phyloP scores from a whole-genome alignment of 2,329 filamentous ascomycete genomes.

The Mycogone perniciosa region DNA sequence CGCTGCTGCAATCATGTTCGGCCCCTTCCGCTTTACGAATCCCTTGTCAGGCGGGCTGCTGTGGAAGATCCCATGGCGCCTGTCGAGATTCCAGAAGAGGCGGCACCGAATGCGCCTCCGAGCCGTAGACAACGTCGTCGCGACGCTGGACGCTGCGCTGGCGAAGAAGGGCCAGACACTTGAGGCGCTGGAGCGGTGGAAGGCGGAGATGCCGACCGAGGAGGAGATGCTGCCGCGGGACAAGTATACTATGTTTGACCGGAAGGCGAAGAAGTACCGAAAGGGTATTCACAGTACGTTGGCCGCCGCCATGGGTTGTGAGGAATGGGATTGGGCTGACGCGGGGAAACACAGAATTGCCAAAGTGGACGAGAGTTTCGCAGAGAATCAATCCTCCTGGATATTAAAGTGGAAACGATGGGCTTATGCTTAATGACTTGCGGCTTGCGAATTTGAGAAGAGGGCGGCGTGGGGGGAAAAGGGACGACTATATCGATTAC shows the following conservation, averaged over 20 bases:
- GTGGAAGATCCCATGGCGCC: conserved; percentile 96
- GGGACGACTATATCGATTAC: conserved; percentile 8
- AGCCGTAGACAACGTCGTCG: conserved; percentile 80
- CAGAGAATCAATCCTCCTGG: conserved; percentile 91
- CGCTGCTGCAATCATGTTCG: conserved; percentile 59
- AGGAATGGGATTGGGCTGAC: conserved; percentile 15
- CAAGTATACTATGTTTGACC: conserved; percentile 97
- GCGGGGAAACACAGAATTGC: conserved; percentile 51
- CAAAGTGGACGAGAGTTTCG: conserved; percentile 93
- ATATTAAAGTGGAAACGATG: conserved; percentile 52
- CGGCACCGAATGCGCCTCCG: conserved; percentile 78
- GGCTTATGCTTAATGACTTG: background rate
- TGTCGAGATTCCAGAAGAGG: conserved; percentile 85
- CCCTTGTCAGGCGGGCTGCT: conserved; percentile 73
- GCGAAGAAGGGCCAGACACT: conserved; percentile 63
- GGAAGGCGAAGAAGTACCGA: conserved; percentile 89
- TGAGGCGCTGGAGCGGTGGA: conserved; percentile 83
- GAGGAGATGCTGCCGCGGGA: conserved; percentile 91
- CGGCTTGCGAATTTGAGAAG: conserved; percentile 7
- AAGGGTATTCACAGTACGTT: conserved; percentile 95
- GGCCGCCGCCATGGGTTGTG: background rate
- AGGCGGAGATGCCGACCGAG: conserved; percentile 91
- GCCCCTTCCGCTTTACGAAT: conserved; percentile 72
- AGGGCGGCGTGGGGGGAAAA: conserved; percentile 1
- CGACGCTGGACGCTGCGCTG: conserved; percentile 73